Conservation (phyloP, 768 basidiomycete genomes). For the Lactarius hengduanensis region DNA sequence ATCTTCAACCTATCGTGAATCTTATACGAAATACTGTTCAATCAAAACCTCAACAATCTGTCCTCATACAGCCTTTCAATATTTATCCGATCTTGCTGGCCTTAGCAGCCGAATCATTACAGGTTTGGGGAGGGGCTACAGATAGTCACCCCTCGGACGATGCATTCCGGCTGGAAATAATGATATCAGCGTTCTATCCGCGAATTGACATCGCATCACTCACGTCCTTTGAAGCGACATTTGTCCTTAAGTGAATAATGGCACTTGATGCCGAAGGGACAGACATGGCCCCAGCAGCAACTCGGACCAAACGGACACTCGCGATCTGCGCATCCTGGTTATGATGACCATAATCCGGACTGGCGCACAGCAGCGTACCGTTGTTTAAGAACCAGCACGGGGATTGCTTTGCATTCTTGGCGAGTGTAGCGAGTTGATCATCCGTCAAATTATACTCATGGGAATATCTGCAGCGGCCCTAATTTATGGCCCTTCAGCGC, state of each 20-base stretch:
- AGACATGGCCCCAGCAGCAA: conserved; percentile 84
- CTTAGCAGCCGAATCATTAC: conserved; percentile 5
- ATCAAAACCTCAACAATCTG: conserved; percentile 9
- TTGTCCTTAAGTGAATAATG: conserved; percentile 74
- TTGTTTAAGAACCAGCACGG: conserved; percentile 85
- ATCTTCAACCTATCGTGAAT: conserved; percentile 14
- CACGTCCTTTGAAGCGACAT: conserved; percentile 83
- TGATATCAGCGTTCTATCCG: not conserved
- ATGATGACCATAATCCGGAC: not conserved
- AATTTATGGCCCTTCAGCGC: not conserved
- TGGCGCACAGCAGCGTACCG: conserved; percentile 41
- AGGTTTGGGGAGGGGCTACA: not conserved
- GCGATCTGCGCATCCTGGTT: conserved; percentile 44
- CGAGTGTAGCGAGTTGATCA: conserved; percentile 69
- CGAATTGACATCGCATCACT: conserved; percentile 29
- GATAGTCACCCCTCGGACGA: conserved; percentile 23
- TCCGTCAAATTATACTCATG: conserved; percentile 73
- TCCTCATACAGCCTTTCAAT: not conserved
- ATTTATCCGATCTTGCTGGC: conserved; percentile 7
- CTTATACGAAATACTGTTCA: conserved; percentile 5
- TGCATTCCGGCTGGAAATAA: conserved; percentile 44
- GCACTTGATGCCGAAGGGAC: conserved; percentile 60
- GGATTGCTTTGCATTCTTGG: conserved; percentile 78
- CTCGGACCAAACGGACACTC: conserved; percentile 71
- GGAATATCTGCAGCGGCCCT: conserved; percentile 72